These are phyloP conservation scores for Trametes polyzona DNA, from an alignment of 1,284 basidiomycete species.

Conservation along the genomic window DNA sequence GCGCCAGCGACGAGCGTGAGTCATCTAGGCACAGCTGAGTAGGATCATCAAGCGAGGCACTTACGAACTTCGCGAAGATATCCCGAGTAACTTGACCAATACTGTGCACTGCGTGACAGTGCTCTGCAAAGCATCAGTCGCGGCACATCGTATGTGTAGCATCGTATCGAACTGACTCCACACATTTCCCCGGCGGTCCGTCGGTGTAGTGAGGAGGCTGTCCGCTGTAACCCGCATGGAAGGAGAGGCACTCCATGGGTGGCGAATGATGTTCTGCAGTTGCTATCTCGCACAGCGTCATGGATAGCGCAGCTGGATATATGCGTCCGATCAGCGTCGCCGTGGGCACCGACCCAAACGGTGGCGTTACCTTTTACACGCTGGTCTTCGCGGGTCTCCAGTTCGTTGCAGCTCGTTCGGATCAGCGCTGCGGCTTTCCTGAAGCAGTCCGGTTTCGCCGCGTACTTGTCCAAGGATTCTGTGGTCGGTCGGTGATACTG, in stretches of 20 bases:
- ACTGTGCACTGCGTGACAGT: constrained; percentile 73
- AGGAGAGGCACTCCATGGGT: constrained; percentile 66
- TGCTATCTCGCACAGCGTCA: constrained; percentile 76
- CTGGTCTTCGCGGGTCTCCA: constrained; percentile 61
- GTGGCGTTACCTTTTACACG: constrained; percentile 51
- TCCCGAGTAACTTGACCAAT: constrained; percentile 83
- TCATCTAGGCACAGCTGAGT: background rate
- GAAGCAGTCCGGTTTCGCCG: constrained; percentile 65
- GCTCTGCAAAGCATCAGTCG: constrained; percentile 48
- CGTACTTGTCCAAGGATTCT: constrained; percentile 30
- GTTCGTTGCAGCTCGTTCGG: constrained; percentile 53
- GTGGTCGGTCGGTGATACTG: background rate
- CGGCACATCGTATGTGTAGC: background rate
- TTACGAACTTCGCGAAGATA: constrained; percentile 76
- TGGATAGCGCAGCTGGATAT: constrained; percentile 65
- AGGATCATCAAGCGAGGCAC: constrained; percentile 32
- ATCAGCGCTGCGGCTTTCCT: constrained; percentile 52
- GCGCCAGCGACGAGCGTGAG: background rate
- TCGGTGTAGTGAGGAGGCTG: background rate
- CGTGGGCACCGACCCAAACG: background rate
- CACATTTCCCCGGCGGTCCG: constrained; percentile 27
- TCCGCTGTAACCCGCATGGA: constrained; percentile 25
- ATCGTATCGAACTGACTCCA: constrained; percentile 28
- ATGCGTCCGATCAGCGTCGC: constrained; percentile 14
- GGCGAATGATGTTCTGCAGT: constrained; percentile 68